Evolutionary conservation across 2,329 filamentous ascomycete species (phyloP).

Genomic region (Emmonsiellopsis sp.): DNA sequence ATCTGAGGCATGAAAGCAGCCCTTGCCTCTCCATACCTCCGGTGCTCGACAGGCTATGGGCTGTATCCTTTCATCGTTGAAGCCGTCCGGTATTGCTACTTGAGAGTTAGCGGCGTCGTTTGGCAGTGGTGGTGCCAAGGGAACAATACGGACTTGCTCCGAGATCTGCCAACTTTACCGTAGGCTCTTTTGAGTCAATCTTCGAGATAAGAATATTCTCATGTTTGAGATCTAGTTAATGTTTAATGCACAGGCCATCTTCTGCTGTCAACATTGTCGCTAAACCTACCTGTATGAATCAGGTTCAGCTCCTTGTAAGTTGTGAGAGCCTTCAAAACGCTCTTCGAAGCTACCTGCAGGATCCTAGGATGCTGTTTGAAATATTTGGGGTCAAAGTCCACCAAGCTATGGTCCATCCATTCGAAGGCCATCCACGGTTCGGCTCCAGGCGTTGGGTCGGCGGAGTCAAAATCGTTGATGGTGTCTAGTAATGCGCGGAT

Average conservation of each 20-base stretch:
- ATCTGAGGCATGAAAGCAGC: slow-evolving; percentile 7
- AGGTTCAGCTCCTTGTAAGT: slow-evolving; percentile 5
- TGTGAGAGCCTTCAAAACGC: slow-evolving; percentile 6
- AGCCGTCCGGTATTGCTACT: slow-evolving; percentile 6
- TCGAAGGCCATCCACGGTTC: not conserved
- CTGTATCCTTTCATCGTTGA: slow-evolving; percentile 3
- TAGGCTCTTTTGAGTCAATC: slow-evolving; percentile 5
- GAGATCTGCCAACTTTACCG: slow-evolving; percentile 7
- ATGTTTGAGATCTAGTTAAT: slow-evolving; percentile 6
- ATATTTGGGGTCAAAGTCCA: slow-evolving; percentile 4
- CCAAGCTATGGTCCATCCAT: slow-evolving; percentile 4
- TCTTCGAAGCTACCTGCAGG: slow-evolving; percentile 4
- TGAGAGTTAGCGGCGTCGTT: not conserved
- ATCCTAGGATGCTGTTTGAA: slow-evolving; percentile 6
- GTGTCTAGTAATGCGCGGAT: not conserved
- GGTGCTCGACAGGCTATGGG: slow-evolving; percentile 5
- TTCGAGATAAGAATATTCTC: slow-evolving; percentile 9
- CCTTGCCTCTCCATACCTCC: slow-evolving; percentile 7
- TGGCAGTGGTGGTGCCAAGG: not conserved
- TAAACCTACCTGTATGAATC: slow-evolving; percentile 7
- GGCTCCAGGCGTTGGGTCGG: slow-evolving; percentile 1
- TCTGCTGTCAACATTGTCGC: not conserved
- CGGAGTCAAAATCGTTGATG: slow-evolving; percentile 3
- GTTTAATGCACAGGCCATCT: not conserved
- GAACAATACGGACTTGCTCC: slow-evolving; percentile 5